Base-by-base conservation (phyloP, 306 rosid species). In the Cucurbita ficifolia region DNA sequence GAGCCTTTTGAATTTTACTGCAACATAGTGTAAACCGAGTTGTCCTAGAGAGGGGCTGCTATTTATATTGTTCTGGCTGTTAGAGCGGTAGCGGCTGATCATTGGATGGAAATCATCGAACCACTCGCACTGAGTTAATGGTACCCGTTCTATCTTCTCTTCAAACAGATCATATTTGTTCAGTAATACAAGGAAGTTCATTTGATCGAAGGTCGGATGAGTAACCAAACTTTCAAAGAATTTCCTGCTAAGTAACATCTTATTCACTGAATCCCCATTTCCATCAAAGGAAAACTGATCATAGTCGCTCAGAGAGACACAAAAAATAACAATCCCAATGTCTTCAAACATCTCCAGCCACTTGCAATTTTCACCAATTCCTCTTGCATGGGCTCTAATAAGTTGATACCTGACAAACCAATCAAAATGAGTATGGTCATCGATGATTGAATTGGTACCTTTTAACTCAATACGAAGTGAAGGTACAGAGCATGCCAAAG, bases 301-400 rank as follows among this genome's bases (percentile, higher is more conserved):
- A 8, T 89, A 95, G 87, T 91, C 97, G 50, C 92, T 83, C 82
- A 95, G 83, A 50, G 97, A 70, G 73, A 95, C 96, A 63, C 99
- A 91, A 84, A 95, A 91, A 50, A 88, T 84, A 76, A 89, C 91
- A 84, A 91, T 87, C 54, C 96, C 96, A 75, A 91, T 87, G 79
- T 91, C 99, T 80, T 95, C 99, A 81, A 95, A 91, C 99, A 95
- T 95, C 85, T 91, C 97, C 52, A 95, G 85, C 99, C 99, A 95
- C 85, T 95, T 95, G 84, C 92, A 95, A 84, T 91, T 91, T 85
- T 95, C 99, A 67, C 95, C 99, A 29, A 86, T 79, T 69, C 88
- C 87, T 79, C 75, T 80, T 12, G 83, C 84, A 38, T 81, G 84
- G 36, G 83, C 86, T 73, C 87, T 57, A 77, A 87, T 81, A 42